Percentiles rank a stretch among this genome's conserved stretches.
phyloP scores from a whole-genome alignment of 805 yeast genomes.

The Barnettozyma pratensis region DNA sequence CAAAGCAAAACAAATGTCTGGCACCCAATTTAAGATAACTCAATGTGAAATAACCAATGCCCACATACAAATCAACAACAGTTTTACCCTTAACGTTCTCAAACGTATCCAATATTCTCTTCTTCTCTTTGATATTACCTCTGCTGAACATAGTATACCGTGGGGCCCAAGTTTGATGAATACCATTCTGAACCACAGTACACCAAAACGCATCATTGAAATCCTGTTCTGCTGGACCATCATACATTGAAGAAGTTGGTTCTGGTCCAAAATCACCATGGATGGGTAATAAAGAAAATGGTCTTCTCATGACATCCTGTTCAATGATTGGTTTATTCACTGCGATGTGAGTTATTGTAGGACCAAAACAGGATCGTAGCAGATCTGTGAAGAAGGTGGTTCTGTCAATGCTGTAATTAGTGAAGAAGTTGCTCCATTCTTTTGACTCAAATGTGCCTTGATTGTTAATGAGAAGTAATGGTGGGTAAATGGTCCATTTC shows the following conservation, averaged over 20 bases:
- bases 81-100: slow-evolving; percentile 32
- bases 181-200: slow-evolving; percentile 61
- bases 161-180: slow-evolving; percentile 81
- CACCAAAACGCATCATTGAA: slow-evolving; percentile 67
- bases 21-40: slow-evolving; percentile 58
- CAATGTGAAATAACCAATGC: slow-evolving; percentile 80
- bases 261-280: slow-evolving; percentile 62
- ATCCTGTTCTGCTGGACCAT: slow-evolving; percentile 38
- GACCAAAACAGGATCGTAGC: slow-evolving; percentile 14
- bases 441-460: slow-evolving; percentile 39
- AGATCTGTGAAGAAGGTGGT: slow-evolving; percentile 20
- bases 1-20: slow-evolving; percentile 64
- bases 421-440: slow-evolving; percentile 30
- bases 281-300: slow-evolving; percentile 53
- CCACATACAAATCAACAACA: slow-evolving; percentile 71
- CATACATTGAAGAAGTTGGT: slow-evolving; percentile 22
- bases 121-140: slow-evolving; percentile 80
- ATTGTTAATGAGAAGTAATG: slow-evolving; percentile 55
- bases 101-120: slow-evolving; percentile 48
- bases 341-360: slow-evolving; percentile 56
- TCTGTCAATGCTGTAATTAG: slow-evolving; percentile 1
- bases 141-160: slow-evolving; percentile 80
- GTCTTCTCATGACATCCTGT: slow-evolving; percentile 56
- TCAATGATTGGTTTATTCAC: slow-evolving; percentile 61
- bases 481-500: slow-evolving; percentile 61